These are phyloP conservation scores for Penicillium sp. DNA, from an alignment of 2,329 filamentous ascomycete genomes.

Conservation along the genomic window DNA sequence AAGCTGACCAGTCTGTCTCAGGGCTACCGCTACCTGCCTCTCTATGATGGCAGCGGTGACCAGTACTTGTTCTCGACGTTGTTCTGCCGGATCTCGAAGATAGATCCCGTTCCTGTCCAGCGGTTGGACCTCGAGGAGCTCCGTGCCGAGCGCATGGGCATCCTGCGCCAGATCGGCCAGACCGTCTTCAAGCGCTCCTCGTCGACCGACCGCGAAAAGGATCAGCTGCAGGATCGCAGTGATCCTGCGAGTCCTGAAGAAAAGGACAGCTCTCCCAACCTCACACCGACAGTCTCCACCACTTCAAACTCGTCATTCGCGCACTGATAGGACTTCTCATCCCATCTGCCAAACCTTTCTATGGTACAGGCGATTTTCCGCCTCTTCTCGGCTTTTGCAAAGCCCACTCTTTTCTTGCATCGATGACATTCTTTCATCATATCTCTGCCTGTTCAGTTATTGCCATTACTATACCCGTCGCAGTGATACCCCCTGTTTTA, in stretches of 20 bases:
- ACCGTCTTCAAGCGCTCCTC: constrained; percentile 45
- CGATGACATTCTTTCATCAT: constrained; percentile 17
- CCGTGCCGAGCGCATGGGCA: constrained; percentile 41
- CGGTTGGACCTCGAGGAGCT: constrained; percentile 40
- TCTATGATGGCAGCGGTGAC: constrained; percentile 85
- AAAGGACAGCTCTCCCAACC: constrained; percentile 34
- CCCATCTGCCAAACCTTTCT: constrained; percentile 3
- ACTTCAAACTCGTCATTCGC: constrained; percentile 37
- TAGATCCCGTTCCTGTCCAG: constrained; percentile 48
- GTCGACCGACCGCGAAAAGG: constrained; percentile 40
- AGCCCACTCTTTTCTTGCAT: constrained; percentile 11
- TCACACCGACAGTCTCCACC: constrained; percentile 37
- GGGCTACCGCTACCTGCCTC: constrained; percentile 86
- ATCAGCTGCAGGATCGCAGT: constrained; percentile 26
- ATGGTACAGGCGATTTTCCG: not conserved
- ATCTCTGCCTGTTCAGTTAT: constrained; percentile 14
- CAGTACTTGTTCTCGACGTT: constrained; percentile 93
- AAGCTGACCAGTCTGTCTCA: constrained; percentile 87
- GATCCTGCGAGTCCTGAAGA: constrained; percentile 32
- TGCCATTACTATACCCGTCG: constrained; percentile 20
- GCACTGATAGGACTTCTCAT: constrained; percentile 10
- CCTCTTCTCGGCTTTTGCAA: constrained; percentile 1
- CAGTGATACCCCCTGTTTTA: constrained; percentile 24
- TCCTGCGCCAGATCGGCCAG: constrained; percentile 44
- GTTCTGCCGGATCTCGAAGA: constrained; percentile 80